These are phyloP conservation scores for Termitomyces titanicus DNA, from an alignment of 768 basidiomycete genomes.

Conservation along the genomic window DNA sequence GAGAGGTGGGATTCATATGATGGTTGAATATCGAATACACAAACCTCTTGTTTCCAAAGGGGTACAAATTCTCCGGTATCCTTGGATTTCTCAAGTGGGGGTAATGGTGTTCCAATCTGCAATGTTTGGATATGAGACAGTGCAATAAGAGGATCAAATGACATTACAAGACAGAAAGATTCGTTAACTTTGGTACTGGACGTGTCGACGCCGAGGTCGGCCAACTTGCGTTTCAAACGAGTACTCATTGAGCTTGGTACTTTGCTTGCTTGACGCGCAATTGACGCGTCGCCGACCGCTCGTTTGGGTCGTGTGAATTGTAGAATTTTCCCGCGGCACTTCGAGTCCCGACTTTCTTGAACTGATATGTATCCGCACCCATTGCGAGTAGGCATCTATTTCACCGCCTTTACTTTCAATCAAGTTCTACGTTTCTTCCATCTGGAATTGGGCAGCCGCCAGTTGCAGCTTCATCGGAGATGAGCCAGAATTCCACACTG, in stretches of 20 bases:
- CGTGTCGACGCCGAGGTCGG: slow-evolving; percentile 18
- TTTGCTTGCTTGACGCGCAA: background rate
- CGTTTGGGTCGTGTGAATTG: too few relatives aligned
- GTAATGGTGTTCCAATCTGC: slow-evolving; percentile 92
- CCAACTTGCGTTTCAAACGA: slow-evolving; percentile 18
- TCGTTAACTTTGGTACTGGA: slow-evolving; percentile 17
- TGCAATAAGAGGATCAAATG: background rate
- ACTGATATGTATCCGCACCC: too few relatives aligned
- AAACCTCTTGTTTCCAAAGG: slow-evolving; percentile 95
- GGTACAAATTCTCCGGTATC: slow-evolving; percentile 96
- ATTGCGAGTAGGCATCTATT: too few relatives aligned
- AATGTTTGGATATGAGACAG: background rate
- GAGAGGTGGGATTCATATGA: background rate
- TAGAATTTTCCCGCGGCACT: too few relatives aligned
- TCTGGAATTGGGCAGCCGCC: too few relatives aligned
- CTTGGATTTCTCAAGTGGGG: slow-evolving; percentile 89
- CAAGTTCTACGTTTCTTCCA: too few relatives aligned
- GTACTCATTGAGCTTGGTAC: slow-evolving; percentile 6
- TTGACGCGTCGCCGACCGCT: too few relatives aligned
- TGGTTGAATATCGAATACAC: slow-evolving; percentile 18
- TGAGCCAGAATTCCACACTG: too few relatives aligned
- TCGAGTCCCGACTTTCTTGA: too few relatives aligned
- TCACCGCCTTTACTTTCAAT: too few relatives aligned
- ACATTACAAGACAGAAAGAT: slow-evolving; percentile 17
- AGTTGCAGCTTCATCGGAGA: too few relatives aligned